Base-by-base conservation (phyloP, 2,329 filamentous ascomycete species). In the Fusarium sp. region DNA sequence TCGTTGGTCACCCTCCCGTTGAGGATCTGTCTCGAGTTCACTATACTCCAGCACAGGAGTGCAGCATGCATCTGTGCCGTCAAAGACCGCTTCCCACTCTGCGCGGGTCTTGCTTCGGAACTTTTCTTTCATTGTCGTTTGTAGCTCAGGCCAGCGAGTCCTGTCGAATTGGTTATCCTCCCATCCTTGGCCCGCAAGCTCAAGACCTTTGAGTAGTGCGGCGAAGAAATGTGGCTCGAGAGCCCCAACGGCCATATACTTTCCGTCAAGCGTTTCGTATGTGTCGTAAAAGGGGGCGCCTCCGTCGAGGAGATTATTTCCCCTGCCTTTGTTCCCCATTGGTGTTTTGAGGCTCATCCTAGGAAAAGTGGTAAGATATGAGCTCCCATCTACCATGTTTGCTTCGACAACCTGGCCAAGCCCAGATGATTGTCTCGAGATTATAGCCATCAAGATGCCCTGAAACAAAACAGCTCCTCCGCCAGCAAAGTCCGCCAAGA, bases 301-400 rank as follows among this genome's bases (percentile, higher is more conserved):
- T 12, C 92, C 89, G 79, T 98, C 95, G 45, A 98, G 80, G 56
- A 90, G 72, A 77, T 97, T 97, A 55, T 85, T 83, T 0, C 95
- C 95, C 47, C 94, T 83, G 24, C 87, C 83, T 5, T 77, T 77
- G 69, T 82, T 76, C 83, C 93, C 94, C 38, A 89, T 75, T 1
- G 86, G 84, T 8, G 83, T 89, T 75, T 90, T 89, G 63, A 84
- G 82, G 26, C 83, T 83, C 62, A 96, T 81, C 32, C 95, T 84
- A 50, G 92, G 90, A 80, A 95, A 95, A 0, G 89, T 91, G 2
- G 90, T 89, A 24, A 98, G 81, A 77, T 95, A 95, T 34, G 89
- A 87, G 21, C 86, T 88, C 10, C 95, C 95, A 80, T 98, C 95
- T 14, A 97, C 95, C 95, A 98, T 98, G 78, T 97, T 97, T 17